These are phyloP conservation scores for Ustulina deusta DNA, from an alignment of 2,329 filamentous ascomycete genomes.

Conservation along the genomic window DNA sequence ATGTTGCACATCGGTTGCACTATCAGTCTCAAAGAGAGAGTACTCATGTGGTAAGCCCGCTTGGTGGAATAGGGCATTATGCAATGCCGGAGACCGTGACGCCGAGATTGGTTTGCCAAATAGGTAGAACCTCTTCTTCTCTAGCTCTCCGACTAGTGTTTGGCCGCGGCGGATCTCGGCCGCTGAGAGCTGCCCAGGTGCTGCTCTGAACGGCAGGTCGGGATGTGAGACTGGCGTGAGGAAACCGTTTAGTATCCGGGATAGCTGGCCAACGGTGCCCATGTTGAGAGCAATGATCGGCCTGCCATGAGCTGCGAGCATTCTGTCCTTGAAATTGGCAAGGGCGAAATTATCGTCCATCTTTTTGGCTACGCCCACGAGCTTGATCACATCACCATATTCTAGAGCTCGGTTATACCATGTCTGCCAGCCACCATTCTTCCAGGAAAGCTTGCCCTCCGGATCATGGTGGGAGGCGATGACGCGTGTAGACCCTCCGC, in stretches of 20 bases:
- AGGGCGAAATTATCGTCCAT: slow-evolving; percentile 90
- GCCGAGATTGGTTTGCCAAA: slow-evolving; percentile 87
- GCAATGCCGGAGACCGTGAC: slow-evolving; percentile 87
- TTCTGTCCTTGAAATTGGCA: slow-evolving; percentile 82
- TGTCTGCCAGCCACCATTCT: slow-evolving; percentile 89
- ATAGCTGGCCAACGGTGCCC: slow-evolving; percentile 87
- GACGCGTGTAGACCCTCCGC: slow-evolving; percentile 80
- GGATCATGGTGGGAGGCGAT: slow-evolving; percentile 98
- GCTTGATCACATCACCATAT: slow-evolving; percentile 93
- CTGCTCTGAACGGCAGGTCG: slow-evolving; percentile 88
- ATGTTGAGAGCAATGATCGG: slow-evolving; percentile 97
- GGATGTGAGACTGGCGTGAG: slow-evolving; percentile 95
- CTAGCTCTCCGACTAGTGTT: slow-evolving; percentile 81
- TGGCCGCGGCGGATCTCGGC: slow-evolving; percentile 86
- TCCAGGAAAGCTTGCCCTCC: slow-evolving; percentile 82
- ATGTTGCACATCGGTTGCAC: slow-evolving; percentile 68
- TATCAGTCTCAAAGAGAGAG: slow-evolving; percentile 77
- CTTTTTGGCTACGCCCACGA: slow-evolving; percentile 82
- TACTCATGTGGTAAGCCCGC: slow-evolving; percentile 90
- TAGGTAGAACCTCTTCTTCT: slow-evolving; percentile 82
- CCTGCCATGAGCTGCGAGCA: slow-evolving; percentile 77
- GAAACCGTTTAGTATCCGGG: slow-evolving; percentile 89
- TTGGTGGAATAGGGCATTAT: slow-evolving; percentile 84
- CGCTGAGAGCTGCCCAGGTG: slow-evolving; percentile 92
- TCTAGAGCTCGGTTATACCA: slow-evolving; percentile 91